Base-by-base conservation (phyloP, 2,329 filamentous ascomycete genomes). In the Mycosphaerella sp. region DNA sequence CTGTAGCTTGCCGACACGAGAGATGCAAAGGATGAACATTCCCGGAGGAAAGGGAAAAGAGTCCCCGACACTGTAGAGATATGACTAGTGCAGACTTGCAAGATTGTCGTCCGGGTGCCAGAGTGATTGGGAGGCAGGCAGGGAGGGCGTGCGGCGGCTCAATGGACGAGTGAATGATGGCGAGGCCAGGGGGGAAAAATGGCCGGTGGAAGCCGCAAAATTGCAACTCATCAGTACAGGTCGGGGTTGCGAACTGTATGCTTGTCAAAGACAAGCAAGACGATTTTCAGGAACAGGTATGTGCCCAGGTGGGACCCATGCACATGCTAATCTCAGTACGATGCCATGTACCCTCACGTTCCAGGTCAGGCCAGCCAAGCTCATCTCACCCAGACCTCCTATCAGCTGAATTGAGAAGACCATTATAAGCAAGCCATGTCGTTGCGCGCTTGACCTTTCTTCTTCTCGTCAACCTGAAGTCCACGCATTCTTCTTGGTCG, bases 331-430 rank as follows among this genome's bases (percentile, higher is more conserved):
- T 58, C 56, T 57, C 54, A 57, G 48, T 45, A 50, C 55, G 56
- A 54, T 55, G 46, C 45, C 51, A 45, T 49, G 51, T 55, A 50
- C 48, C 53, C 51, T 45, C 54, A 51, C 50, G 39, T 45, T 53
- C 48, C 26, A 41, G 43, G 41, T 26, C 56, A 53, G 48, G 51
- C 56, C 55, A 60, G 57, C 49, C 48, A 48, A 43, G 51, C 44
- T 52, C 58, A 60, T 60, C 50, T 60, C 59, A 56, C 54, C 54
- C 57, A 36, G 14, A 48, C 55, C 56, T 51, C 51, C 47, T 38
- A 21, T 55, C 45, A 55, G 54, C 54, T 57, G 48, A 54, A 56
- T 47, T 54, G 48, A 53, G 32, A 41, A 17, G 43, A 44, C 21
- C 51, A 46, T 55, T 58, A 56, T 58, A 52, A 56, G 48, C 58